These are phyloP conservation scores for Cucumis melo DNA, from an alignment of 306 rosid species.

Conservation along the genomic window DNA sequence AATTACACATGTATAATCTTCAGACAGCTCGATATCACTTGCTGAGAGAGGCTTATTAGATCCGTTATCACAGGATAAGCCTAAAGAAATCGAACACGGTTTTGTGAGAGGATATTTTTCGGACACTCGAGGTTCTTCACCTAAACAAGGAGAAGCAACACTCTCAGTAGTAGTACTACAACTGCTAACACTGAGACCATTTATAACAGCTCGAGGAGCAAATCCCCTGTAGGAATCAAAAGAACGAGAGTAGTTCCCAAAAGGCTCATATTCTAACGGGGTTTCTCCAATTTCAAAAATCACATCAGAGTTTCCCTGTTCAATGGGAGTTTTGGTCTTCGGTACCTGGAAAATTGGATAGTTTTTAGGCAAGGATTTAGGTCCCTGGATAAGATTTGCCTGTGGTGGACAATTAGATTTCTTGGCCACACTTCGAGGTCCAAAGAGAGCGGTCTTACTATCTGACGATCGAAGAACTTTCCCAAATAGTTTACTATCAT, in stretches of 20 bases:
- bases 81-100: neutral
- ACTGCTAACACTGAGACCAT: neutral
- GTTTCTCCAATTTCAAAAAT: slow-evolving; percentile 72
- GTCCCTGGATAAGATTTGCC: slow-evolving; percentile 24
- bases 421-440: slow-evolving; percentile 38
- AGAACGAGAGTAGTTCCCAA: slow-evolving; percentile 45
- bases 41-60: slow-evolving; percentile 15
- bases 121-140: neutral
- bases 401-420: slow-evolving; percentile 17
- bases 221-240: slow-evolving; percentile 46
- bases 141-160: neutral
- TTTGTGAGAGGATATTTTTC: neutral
- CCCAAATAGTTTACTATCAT: slow-evolving; percentile 32
- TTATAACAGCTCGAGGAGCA: slow-evolving; percentile 8
- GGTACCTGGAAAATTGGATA: slow-evolving; percentile 28
- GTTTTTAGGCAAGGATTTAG: slow-evolving; percentile 54
- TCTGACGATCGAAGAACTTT: slow-evolving; percentile 43
- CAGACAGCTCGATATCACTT: slow-evolving; percentile 68
- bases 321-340: slow-evolving; percentile 22
- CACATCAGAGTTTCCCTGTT: slow-evolving; percentile 43
- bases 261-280: slow-evolving; percentile 20
- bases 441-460: slow-evolving; percentile 42
- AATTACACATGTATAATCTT: slow-evolving; percentile 81
- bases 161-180: neutral
- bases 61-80: neutral